A percentile compares a stretch with the other conserved stretches of the same genome.
phyloP scores from a whole-genome alignment of 371 early-diverging fungal genomes.

The Batkoa obscura region DNA sequence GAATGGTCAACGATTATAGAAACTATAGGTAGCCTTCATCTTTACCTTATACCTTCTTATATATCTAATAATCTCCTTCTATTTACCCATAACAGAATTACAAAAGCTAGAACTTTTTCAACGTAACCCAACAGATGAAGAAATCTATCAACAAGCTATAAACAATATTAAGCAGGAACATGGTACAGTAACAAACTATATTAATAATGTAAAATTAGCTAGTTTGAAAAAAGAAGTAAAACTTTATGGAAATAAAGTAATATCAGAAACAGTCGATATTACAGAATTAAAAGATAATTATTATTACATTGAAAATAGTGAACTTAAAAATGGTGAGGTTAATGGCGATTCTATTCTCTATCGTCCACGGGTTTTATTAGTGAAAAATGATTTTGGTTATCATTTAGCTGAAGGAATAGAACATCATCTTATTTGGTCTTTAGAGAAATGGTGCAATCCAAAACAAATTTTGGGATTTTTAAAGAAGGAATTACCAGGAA shows the following conservation, averaged over 20 bases:
- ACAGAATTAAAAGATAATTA: too few species aligned
- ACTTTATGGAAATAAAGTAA: neutral
- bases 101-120: neutral
- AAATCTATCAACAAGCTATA: neutral
- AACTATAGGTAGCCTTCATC: too few species aligned
- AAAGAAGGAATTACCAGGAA: neutral
- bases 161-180: neutral
- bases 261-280: neutral
- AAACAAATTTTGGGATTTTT: neutral
- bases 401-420: neutral
- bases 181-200: neutral
- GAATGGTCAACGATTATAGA: too few species aligned
- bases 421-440: neutral
- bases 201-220: neutral
- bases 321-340: neutral
- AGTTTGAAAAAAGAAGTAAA: neutral
- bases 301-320: too few species aligned
- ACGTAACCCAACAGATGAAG: neutral
- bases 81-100: too few species aligned
- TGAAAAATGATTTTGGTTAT: constrained; percentile 1
- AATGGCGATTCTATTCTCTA: neutral
- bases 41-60: too few species aligned
- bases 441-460: neutral
- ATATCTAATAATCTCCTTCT: too few species aligned
- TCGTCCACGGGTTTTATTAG: neutral